Conservation (phyloP, 1,284 basidiomycete species). For the Testicularia cyperi region DNA sequence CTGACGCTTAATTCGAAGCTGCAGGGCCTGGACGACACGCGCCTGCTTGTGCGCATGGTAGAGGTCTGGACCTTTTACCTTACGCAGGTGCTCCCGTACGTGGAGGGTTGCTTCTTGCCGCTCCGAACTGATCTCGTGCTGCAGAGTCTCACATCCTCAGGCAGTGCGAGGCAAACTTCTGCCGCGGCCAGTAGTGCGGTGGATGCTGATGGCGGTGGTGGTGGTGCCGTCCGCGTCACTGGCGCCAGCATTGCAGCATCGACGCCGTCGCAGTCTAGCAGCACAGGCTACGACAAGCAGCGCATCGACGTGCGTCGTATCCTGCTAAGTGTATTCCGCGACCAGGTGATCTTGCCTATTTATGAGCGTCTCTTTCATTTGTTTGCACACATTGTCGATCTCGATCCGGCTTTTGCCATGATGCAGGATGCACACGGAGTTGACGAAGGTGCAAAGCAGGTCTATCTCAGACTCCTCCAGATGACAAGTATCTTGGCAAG, state of each 20-base stretch:
- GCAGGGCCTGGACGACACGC: slow-evolving; percentile 65
- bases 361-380: slow-evolving; percentile 45
- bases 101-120: slow-evolving; percentile 69
- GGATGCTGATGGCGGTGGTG: neutral
- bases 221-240: too few relatives aligned
- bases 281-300: neutral
- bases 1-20: slow-evolving; percentile 86
- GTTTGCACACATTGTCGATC: slow-evolving; percentile 32
- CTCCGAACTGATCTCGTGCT: slow-evolving; percentile 55
- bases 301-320: slow-evolving; percentile 76
- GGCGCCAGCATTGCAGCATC: neutral
- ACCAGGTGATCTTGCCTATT: slow-evolving; percentile 62
- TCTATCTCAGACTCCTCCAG: slow-evolving; percentile 49
- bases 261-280: neutral
- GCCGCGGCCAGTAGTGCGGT: slow-evolving; percentile 1
- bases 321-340: slow-evolving; percentile 77
- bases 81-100: slow-evolving; percentile 84
- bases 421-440: slow-evolving; percentile 8
- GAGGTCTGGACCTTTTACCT: slow-evolving; percentile 94
- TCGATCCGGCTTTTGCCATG: slow-evolving; percentile 26
- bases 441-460: slow-evolving; percentile 23
- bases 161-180: slow-evolving; percentile 3
- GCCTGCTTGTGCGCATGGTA: slow-evolving; percentile 74
- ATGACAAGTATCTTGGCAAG: slow-evolving; percentile 55
- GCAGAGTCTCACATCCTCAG: slow-evolving; percentile 25